Percentiles rank a stretch among this genome's conserved stretches.
Conservation (phyloP, 1,284 basidiomycete genomes). For the Puccinia polysora region DNA sequence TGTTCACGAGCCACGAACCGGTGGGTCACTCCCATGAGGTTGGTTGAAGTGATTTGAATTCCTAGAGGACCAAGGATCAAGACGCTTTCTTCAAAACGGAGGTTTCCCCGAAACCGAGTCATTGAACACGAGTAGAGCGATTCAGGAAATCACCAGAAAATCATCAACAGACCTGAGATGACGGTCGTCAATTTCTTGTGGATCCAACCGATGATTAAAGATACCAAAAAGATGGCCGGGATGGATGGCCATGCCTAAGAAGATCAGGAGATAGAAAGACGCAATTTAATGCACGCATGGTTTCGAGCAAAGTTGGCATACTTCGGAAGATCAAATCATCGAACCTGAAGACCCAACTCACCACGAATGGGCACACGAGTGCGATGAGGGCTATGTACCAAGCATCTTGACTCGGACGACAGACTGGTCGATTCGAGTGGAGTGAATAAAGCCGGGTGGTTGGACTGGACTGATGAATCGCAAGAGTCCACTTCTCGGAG, state of each 20-base stretch:
- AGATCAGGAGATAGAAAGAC: background rate
- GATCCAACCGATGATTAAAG: background rate
- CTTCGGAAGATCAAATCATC: background rate
- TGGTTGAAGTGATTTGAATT: constrained; percentile 29
- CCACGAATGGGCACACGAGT: background rate
- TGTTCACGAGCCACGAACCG: constrained; percentile 27
- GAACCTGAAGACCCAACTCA: background rate
- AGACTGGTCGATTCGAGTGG: constrained; percentile 2
- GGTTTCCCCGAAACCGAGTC: too few species aligned
- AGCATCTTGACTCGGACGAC: background rate
- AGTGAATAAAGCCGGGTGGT: constrained; percentile 9
- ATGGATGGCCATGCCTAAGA: constrained; percentile 32
- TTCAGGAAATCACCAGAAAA: background rate
- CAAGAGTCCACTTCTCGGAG: background rate
- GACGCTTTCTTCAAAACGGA: constrained; percentile 9
- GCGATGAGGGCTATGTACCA: background rate
- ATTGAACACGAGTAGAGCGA: background rate
- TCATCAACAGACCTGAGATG: constrained; percentile 16
- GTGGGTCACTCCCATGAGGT: background rate
- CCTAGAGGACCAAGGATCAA: constrained; percentile 27
- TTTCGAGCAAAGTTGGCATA: background rate
- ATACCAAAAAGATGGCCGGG: background rate
- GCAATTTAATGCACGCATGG: background rate
- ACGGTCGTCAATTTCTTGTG: constrained; percentile 14
- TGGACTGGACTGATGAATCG: constrained; percentile 3